Percentiles rank a stretch among this genome's conserved stretches.
Evolutionary conservation across 2,329 filamentous ascomycete genomes (phyloP).

Genomic region (Westerdykella ornata): DNA sequence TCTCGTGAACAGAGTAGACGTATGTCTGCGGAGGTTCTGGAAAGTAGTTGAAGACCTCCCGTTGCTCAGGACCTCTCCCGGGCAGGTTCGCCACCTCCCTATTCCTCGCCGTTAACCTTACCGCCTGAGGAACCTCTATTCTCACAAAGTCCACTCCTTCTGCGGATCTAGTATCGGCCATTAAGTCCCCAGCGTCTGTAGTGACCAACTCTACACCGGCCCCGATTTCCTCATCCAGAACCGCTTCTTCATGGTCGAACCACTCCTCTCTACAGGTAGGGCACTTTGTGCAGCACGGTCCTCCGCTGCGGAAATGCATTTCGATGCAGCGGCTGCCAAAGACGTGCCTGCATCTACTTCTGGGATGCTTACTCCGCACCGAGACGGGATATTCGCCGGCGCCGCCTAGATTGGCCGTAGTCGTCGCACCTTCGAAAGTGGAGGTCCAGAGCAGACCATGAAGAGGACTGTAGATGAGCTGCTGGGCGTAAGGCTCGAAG

Average conservation of each 20-base stretch:
- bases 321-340: conserved; percentile 18
- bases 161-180: not conserved
- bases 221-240: conserved; percentile 10
- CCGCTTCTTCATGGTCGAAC: conserved; percentile 13
- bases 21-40: no score
- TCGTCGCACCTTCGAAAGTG: not conserved
- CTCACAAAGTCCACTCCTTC: not conserved
- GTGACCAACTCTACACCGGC: conserved; percentile 12
- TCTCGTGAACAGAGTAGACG: no score
- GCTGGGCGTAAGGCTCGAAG: not conserved
- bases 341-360: conserved; percentile 12
- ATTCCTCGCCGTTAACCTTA: not conserved
- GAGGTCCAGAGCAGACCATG: not conserved
- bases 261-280: conserved; percentile 16
- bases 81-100: not conserved
- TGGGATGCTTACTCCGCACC: conserved; percentile 10
- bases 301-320: conserved; percentile 11
- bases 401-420: conserved; percentile 11
- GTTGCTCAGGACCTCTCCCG: no score
- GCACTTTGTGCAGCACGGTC: conserved; percentile 20
- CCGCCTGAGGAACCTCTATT: not conserved
- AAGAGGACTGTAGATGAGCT: not conserved
- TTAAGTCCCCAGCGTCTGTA: not conserved
- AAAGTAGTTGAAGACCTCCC: no score
- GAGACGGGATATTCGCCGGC: conserved; percentile 12